Evolutionary conservation across 176 grass and related monocot species (phyloP), one percentile per base, ranked within the genome.

Genomic region (Phragmites australis): DNA sequence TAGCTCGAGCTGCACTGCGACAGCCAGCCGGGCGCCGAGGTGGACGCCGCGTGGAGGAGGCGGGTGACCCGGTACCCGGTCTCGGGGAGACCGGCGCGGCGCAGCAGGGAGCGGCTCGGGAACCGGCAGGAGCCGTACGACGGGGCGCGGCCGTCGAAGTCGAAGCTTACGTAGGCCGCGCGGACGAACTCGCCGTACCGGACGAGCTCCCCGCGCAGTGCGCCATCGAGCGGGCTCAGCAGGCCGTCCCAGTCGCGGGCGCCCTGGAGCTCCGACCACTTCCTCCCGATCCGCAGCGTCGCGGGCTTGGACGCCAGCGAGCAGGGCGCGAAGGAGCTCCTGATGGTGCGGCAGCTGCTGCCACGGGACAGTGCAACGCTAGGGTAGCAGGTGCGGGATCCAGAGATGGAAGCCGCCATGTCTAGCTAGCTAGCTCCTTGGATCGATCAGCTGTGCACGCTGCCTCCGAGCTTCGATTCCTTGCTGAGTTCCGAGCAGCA

Each of bases 171-270:
- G 57, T 91, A 91, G 3, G 85, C 85, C 1, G 85, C 85, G 13
- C 66, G 84, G 44, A 70, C 89, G 55, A 91, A 82, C 65, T 77
- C 65, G 31, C 89, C 89, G 81, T 91, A 91, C 17, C 89, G 85
- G 64, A 84, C 39, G 30, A 91, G 82, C 71, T 91, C 89, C 8
- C 76, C 73, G 2, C 85, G 81, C 56, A 91, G 89, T 5, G 70
- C 65, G 39, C 72, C 76, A 30, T 91, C 76, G 6, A 91, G 84
- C 47, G 85, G 89, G 81, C 66, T 78, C 26, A 91, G 76, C 39
- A 91, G 81, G 41, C 85, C 77, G 55, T 56, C 85, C 85, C 89
- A 91, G 71, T 87, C 78, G 40, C 68, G 77, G 11, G 70, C 54
- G 1, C 89, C 89, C 72, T 91, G 89, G 70, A 87, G 74, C 31